phyloP scores from a whole-genome alignment of 2,329 filamentous ascomycete genomes.

The Penicillium frequentans region DNA sequence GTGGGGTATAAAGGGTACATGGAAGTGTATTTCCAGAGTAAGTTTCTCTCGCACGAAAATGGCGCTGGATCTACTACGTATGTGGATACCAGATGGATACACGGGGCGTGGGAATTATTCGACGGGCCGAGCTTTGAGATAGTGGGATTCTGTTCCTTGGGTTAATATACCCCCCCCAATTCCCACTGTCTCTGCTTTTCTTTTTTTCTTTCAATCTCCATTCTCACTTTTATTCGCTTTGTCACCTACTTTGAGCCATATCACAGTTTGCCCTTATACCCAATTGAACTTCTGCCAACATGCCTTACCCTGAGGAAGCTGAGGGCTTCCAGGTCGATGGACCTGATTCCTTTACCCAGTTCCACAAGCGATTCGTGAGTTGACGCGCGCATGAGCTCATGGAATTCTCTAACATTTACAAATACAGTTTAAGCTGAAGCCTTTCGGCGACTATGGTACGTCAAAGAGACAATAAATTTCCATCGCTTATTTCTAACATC shows the following conservation, averaged over 20 bases:
- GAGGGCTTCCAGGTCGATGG: slow-evolving; percentile 56
- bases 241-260: not conserved
- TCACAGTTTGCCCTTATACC: not conserved
- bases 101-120: not conserved
- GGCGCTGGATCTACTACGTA: not conserved
- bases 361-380: slow-evolving; percentile 57
- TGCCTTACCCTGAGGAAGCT: slow-evolving; percentile 49
- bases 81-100: not conserved
- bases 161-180: not conserved
- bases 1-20: not conserved
- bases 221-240: not conserved
- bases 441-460: slow-evolving; percentile 70
- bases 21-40: not conserved
- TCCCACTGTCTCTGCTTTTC: not conserved
- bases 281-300: slow-evolving; percentile 24
- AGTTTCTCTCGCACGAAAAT: not conserved
- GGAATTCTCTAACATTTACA: not conserved
- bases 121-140: not conserved
- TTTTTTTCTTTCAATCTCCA: not conserved
- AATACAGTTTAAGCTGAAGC: slow-evolving; percentile 72
- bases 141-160: not conserved
- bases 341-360: slow-evolving; percentile 64
- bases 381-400: not conserved
- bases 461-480: not conserved
- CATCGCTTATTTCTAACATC: not conserved